Percentiles rank a stretch among this genome's conserved stretches.
These are phyloP conservation scores for Posidonia australis DNA, from an alignment of 106 monocot genomes.

Conservation along the genomic window DNA sequence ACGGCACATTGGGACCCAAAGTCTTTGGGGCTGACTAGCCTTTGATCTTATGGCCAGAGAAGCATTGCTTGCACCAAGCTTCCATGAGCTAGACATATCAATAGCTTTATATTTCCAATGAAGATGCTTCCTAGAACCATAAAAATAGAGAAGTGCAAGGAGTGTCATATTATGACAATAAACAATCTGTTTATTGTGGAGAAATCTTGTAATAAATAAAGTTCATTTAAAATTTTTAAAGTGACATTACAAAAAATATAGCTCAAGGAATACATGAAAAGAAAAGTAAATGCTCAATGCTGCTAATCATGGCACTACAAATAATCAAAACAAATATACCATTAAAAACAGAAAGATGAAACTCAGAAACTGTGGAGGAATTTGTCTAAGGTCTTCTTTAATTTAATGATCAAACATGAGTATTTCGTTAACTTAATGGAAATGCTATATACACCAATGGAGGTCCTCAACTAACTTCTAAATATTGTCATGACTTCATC, in stretches of 20 bases:
- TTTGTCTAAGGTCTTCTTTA: neutral
- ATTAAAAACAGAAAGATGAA: neutral
- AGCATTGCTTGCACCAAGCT: neutral
- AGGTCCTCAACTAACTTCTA: no score
- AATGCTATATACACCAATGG: neutral
- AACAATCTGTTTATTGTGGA: neutral
- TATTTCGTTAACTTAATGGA: no score
- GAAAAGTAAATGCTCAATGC: neutral
- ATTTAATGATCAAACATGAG: neutral
- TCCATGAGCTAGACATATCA: neutral
- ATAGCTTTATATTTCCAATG: neutral
- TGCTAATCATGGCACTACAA: neutral
- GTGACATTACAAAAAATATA: neutral
- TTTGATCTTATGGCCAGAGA: neutral
- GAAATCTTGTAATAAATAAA: neutral
- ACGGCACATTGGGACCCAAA: constrained; percentile 17
- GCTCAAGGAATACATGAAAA: neutral
- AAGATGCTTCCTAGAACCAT: constrained; percentile 8
- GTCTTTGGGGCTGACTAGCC: neutral
- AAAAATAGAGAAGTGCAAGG: neutral
- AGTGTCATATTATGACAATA: neutral
- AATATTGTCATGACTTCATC: no score
- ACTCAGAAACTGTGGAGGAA: neutral
- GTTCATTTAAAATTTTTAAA: neutral
- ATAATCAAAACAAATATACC: neutral